Conservation (phyloP, 202 grass and related monocot genomes). For the Dendrocalamus latiflorus region DNA sequence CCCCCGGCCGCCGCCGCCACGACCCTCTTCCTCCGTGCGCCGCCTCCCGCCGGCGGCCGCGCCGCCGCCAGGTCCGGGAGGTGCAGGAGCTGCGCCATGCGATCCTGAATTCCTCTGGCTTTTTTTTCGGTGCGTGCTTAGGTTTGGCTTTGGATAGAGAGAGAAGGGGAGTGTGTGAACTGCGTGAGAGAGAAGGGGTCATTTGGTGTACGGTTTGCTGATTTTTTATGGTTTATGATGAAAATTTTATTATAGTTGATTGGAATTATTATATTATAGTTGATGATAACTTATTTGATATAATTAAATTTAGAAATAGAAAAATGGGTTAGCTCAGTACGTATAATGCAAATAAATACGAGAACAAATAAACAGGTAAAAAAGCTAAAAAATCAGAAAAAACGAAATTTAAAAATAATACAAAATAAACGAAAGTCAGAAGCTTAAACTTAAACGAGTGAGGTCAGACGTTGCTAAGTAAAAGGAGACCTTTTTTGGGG, state of each 20-base stretch:
- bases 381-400: no score
- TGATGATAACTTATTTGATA: no score
- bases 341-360: no score
- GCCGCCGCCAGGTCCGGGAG: constrained; percentile 47
- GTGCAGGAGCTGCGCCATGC: constrained; percentile 64
- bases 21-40: constrained; percentile 17
- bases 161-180: constrained; percentile 19
- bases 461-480: neutral
- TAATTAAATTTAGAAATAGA: no score
- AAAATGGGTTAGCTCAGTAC: no score
- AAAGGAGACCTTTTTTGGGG: neutral
- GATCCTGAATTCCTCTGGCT: neutral
- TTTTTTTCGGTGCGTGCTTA: neutral
- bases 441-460: rapidly evolving
- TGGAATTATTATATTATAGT: no score
- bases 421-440: no score
- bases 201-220: no score
- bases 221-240: no score
- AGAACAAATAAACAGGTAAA: no score
- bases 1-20: constrained; percentile 6
- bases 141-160: constrained; percentile 8
- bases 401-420: no score
- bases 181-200: neutral
- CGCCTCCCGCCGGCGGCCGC: neutral
- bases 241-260: no score